Conservation (phyloP, 2,329 filamentous ascomycete species). For the Cercospora sesami region DNA sequence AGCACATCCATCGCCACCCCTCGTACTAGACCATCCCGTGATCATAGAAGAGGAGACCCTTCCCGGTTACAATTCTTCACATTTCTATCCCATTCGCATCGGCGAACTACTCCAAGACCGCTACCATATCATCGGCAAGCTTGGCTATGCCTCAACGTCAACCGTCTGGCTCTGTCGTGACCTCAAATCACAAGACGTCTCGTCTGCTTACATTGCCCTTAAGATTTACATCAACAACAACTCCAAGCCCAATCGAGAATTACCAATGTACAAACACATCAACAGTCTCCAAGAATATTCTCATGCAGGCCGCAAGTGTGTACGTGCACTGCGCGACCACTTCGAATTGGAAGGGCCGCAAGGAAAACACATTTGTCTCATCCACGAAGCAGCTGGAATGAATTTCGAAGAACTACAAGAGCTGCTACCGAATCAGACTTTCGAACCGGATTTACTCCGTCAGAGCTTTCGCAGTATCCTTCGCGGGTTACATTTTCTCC, state of each 20-base stretch:
- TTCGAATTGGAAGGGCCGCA: conserved; percentile 39
- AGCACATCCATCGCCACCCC: neutral
- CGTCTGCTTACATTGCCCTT: conserved; percentile 35
- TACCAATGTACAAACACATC: conserved; percentile 38
- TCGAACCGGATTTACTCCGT: neutral
- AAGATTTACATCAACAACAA: conserved; percentile 41
- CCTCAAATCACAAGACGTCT: conserved; percentile 26
- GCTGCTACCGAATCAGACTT: neutral
- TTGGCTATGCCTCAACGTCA: conserved; percentile 46
- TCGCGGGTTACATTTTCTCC: neutral
- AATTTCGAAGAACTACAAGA: neutral
- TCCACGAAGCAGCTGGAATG: conserved; percentile 3
- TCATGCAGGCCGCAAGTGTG: conserved; percentile 36
- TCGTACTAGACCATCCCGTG: neutral
- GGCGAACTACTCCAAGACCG: conserved; percentile 39
- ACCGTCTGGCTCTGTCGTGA: conserved; percentile 49
- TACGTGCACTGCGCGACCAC: conserved; percentile 41
- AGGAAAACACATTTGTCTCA: conserved; percentile 43
- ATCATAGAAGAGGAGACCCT: conserved; percentile 36
- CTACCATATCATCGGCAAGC: conserved; percentile 46
- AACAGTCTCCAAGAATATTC: conserved; percentile 23
- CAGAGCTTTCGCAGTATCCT: neutral
- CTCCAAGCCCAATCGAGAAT: conserved; percentile 36
- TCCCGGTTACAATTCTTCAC: conserved; percentile 31
- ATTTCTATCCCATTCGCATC: conserved; percentile 43